A percentile compares a stretch with the other conserved stretches of the same genome.
Conservation (phyloP, 305 asterid species). For the Caryopteris hybrid region DNA sequence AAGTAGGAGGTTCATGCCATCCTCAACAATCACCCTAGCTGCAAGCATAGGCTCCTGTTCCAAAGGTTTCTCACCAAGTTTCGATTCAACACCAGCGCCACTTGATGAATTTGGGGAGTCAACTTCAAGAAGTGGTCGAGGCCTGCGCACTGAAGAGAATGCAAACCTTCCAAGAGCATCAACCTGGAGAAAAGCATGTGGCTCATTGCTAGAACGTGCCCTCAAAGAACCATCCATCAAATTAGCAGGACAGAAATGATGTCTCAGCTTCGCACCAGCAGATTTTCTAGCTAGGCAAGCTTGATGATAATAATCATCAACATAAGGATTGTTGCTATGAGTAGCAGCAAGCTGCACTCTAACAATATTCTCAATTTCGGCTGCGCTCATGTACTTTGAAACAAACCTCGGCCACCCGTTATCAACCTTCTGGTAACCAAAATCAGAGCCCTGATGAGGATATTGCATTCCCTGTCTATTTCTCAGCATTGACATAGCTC, state of each 20-base stretch:
- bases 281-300: slow-evolving; percentile 81
- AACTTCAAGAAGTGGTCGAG: slow-evolving; percentile 95
- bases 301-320: slow-evolving; percentile 89
- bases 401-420: slow-evolving; percentile 71
- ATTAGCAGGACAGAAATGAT: slow-evolving; percentile 79
- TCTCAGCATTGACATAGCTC: slow-evolving; percentile 54
- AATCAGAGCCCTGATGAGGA: slow-evolving; percentile 51
- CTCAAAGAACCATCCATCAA: slow-evolving; percentile 62
- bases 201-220: slow-evolving; percentile 65
- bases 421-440: slow-evolving; percentile 41
- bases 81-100: slow-evolving; percentile 45
- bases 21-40: slow-evolving; percentile 84
- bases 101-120: slow-evolving; percentile 60
- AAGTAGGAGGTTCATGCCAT: slow-evolving; percentile 76
- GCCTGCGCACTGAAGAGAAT: slow-evolving; percentile 87
- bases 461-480: slow-evolving; percentile 52
- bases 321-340: slow-evolving; percentile 82
- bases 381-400: slow-evolving; percentile 77
- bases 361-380: slow-evolving; percentile 82
- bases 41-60: slow-evolving; percentile 98
- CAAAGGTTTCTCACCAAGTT: slow-evolving; percentile 67
- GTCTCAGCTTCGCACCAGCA: slow-evolving; percentile 71
- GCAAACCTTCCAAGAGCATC: slow-evolving; percentile 96
- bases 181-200: slow-evolving; percentile 90
- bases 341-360: slow-evolving; percentile 90